Percentiles rank a stretch among this genome's conserved stretches.
Evolutionary conservation across 345 rosid species (phyloP).

Genomic region (Firmiana major): DNA sequence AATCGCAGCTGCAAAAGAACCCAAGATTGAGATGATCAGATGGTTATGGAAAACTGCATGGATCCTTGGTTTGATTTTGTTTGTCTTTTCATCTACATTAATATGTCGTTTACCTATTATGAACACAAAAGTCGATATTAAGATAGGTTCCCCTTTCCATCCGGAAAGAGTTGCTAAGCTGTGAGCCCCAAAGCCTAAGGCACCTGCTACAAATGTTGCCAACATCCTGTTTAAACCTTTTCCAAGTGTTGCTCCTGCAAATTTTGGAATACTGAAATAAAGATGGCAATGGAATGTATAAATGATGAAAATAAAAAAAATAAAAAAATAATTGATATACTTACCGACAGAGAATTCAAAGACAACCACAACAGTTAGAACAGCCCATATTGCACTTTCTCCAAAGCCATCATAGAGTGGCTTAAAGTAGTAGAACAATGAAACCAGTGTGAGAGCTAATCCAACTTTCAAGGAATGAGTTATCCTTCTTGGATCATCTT

Average conservation of each 20-base stretch:
- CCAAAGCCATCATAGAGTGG: conserved; percentile 31
- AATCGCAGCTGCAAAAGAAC: conserved; percentile 20
- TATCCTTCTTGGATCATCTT: conserved; percentile 42
- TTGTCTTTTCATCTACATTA: too few species aligned
- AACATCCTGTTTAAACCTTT: conserved; percentile 37
- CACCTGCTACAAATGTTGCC: conserved; percentile 36
- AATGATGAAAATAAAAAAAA: too few species aligned
- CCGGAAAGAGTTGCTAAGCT: conserved; percentile 25
- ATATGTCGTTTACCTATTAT: conserved; percentile 13
- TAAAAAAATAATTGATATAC: not conserved
- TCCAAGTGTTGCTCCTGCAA: conserved; percentile 36
- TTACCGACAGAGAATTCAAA: conserved; percentile 43
- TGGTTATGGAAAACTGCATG: not conserved
- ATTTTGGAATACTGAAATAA: not conserved
- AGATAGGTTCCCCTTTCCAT: conserved; percentile 19
- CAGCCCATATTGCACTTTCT: conserved; percentile 34
- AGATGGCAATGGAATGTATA: too few species aligned
- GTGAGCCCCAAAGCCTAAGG: conserved; percentile 35
- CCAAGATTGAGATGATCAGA: not conserved
- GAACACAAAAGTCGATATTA: conserved; percentile 29
- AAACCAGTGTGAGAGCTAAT: conserved; percentile 33
- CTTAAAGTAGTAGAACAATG: conserved; percentile 32
- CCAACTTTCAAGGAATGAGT: conserved; percentile 42
- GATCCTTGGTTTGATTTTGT: not conserved
- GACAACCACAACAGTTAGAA: conserved; percentile 37